Evolutionary conservation across 2,329 filamentous ascomycete genomes (phyloP).

Genomic region (Scleromitrula shiraiana): DNA sequence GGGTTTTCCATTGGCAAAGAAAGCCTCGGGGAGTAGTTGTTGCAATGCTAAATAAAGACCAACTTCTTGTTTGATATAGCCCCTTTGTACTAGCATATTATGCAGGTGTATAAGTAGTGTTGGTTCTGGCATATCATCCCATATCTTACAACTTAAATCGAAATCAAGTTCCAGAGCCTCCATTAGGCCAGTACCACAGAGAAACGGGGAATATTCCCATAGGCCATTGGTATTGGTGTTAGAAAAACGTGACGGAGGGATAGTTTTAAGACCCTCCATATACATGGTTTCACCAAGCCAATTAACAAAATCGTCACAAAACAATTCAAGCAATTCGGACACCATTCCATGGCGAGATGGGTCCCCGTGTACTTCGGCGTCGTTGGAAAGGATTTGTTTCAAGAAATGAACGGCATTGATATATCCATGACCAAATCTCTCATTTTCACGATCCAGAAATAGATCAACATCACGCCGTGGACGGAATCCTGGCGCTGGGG

Average conservation of each 20-base stretch:
- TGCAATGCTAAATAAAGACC: conserved; percentile 29
- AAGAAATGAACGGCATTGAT: conserved; percentile 27
- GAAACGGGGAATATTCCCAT: conserved; percentile 41
- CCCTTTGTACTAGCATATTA: conserved; percentile 39
- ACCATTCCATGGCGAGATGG: conserved; percentile 10
- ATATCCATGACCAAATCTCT: conserved; percentile 28
- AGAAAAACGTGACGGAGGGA: conserved; percentile 37
- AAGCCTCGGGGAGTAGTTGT: conserved; percentile 20
- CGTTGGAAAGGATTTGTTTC: conserved; percentile 26
- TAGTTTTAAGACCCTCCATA: conserved; percentile 28
- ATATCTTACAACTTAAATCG: conserved; percentile 30
- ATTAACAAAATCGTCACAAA: conserved; percentile 30
- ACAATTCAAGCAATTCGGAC: conserved; percentile 18
- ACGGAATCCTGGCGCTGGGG: conserved; percentile 31
- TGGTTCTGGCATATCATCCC: conserved; percentile 35
- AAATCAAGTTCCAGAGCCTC: conserved; percentile 38
- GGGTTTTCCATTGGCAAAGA: conserved; percentile 28
- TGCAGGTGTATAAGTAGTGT: conserved; percentile 37
- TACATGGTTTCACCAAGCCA: conserved; percentile 34
- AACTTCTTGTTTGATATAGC: conserved; percentile 31
- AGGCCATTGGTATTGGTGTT: conserved; percentile 36
- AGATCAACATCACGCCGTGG: conserved; percentile 36
- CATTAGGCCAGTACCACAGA: conserved; percentile 38
- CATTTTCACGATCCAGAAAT: conserved; percentile 34
- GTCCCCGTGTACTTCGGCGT: conserved; percentile 20